phyloP scores from a whole-genome alignment of 345 rosid species.

The Geranium brycei region DNA sequence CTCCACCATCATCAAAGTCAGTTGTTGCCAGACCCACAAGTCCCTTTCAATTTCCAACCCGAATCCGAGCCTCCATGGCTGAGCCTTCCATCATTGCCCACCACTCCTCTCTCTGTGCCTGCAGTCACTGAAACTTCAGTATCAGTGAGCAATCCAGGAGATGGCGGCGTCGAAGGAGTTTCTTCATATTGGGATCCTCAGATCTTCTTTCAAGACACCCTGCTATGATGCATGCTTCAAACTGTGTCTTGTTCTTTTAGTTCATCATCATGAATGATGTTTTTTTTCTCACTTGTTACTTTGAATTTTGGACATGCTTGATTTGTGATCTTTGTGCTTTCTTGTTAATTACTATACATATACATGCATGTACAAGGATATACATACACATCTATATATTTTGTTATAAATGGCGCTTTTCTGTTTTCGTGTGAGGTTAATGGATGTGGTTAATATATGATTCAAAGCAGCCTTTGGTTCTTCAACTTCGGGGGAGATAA shows the following conservation, averaged over 20 bases:
- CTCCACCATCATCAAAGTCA: constrained; percentile 30
- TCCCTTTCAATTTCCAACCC: constrained; percentile 19
- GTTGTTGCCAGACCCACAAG: constrained; percentile 27
- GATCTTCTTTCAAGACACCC: constrained; percentile 9
- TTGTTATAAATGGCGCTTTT: no score
- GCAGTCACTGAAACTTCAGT: constrained; percentile 4
- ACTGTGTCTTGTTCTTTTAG: constrained; percentile 1
- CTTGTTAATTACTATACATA: neutral
- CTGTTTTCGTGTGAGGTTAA: neutral
- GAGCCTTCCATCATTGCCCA: constrained; percentile 4
- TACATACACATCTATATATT: no score
- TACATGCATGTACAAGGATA: neutral
- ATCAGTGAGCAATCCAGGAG: constrained; percentile 7
- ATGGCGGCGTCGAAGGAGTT: constrained; percentile 4
- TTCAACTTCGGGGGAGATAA: no score
- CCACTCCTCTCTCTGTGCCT: neutral
- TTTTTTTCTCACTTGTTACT: neutral
- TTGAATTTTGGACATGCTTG: neutral
- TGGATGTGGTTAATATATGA: no score
- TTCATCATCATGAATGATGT: neutral
- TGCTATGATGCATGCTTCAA: constrained; percentile 3
- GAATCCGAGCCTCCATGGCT: constrained; percentile 3
- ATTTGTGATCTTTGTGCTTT: neutral
- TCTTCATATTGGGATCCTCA: constrained; percentile 10
- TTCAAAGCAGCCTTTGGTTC: no score